Base-by-base conservation (phyloP, 2,329 filamentous ascomycete genomes). In the Chalaropsis ovoidea region DNA sequence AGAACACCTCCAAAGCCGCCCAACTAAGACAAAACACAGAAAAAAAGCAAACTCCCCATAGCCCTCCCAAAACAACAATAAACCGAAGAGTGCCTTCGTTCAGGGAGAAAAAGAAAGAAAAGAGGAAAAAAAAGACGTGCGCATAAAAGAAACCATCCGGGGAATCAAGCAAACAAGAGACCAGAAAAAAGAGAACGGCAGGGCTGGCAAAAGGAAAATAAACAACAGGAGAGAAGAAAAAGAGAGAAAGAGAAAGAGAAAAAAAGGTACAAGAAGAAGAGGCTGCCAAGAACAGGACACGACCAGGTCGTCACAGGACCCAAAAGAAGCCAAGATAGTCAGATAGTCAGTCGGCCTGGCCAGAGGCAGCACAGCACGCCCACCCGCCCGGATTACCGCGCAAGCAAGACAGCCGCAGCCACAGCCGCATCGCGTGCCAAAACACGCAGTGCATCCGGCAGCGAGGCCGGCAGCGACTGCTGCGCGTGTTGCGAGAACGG, bases 171-270 rank as follows among this genome's bases (percentile, higher is more conserved):
- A 61, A 62, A 62, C 24, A 65, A 43, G 5, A 41, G 47, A 42
- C 47, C 31, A 52, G n/a, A 54, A 58, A 45, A 27, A 63, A 56
- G 45, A 61, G 15, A 62, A 49, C 5, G 43, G 35, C 31, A 61
- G 39, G 39, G 24, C 47, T 45, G 17, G 27, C 47, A 49, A 67
- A 43, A 60, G 52, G 56, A n/a, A n/a, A n/a, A n/a, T n/a, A n/a
- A n/a, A n/a, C n/a, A n/a, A n/a, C 7, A 19, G 45, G 65, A 69
- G 69, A 67, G 65, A 65, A 70, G 68, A 68, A 69, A 67, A 69
- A 67, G 60, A 63, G 43, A 43, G 60, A 65, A 67, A 27, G 60
- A 62, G 52, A n/a, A 13, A 39, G 61, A 61, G 39, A 63, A 60
- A 61, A 49, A 60, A 47, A 49, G 11, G 52, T 39, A 61, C 60